A percentile compares a stretch with the other conserved stretches of the same genome.
Evolutionary conservation across 139 green algal species (phyloP).

Genomic region (Diplosphaera chodatii): DNA sequence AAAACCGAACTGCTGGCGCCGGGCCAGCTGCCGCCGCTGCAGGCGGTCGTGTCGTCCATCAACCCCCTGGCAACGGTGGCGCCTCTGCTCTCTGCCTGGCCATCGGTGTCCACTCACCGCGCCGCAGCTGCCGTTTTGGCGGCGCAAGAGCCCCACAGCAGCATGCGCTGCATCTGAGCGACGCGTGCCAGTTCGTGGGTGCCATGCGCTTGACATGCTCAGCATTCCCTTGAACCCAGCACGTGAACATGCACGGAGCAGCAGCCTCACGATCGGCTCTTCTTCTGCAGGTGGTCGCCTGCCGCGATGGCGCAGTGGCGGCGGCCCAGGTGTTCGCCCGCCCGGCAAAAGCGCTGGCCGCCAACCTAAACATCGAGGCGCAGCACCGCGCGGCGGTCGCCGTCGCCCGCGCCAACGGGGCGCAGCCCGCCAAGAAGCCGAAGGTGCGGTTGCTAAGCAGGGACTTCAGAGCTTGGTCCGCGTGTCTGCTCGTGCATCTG

Average conservation of each 20-base stretch:
- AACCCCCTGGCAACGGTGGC: constrained; percentile 73
- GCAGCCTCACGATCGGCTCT: no score
- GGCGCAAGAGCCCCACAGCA: no score
- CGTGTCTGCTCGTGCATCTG: no score
- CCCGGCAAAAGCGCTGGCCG: constrained; percentile 39
- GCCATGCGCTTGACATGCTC: no score
- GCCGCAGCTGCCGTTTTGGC: no score
- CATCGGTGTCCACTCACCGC: no score
- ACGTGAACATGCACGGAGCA: no score
- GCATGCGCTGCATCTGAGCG: no score
- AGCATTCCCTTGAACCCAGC: no score
- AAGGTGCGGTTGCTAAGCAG: constrained; percentile 3
- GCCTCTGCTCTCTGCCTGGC: no score
- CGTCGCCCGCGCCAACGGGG: constrained; percentile 36
- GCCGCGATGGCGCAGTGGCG: constrained; percentile 53
- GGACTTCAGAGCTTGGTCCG: no score
- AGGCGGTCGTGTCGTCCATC: constrained; percentile 60
- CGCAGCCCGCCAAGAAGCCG: not conserved
- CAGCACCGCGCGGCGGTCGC: constrained; percentile 79
- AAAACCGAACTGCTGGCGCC: constrained; percentile 66
- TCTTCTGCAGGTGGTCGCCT: constrained; percentile 56
- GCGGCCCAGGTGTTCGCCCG: constrained; percentile 67
- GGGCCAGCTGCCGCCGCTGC: constrained; percentile 49
- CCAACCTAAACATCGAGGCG: constrained; percentile 78
- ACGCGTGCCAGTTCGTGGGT: no score